Evolutionary conservation across 805 yeast genomes (phyloP), one percentile per base, ranked within the genome.

Genomic region (baker's yeast (Saccharomyces cerevisiae)): DNA sequence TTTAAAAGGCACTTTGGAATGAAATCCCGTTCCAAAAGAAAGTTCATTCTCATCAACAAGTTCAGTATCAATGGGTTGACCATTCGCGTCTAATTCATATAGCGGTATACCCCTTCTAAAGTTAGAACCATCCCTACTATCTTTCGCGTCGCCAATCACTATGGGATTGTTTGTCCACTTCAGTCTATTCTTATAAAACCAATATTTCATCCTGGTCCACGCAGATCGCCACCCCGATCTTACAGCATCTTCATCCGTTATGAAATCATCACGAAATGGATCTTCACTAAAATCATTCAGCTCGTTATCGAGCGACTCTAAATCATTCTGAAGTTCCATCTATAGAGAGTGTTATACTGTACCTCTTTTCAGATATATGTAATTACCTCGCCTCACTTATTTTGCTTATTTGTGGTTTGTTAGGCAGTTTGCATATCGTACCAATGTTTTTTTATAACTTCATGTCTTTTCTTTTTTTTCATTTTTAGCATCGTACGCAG

Each of bases 11-110:
- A 52, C 14, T 32, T 29, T 14, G 11, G 48, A 27, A 29, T 28
- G n/a, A 46, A n/a, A 21, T 29, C 36, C 11, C 47, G 51, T 30
- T 31, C 21, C 54, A 8, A 49, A 26, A 24, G 36, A 47, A 31
- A 27, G 36, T 2, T 22, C 50, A 46, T 41, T 22, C 11, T 31
- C 41, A 49, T 52, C 49, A n/a, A 46, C 55, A 26, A 43, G 21
- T 29, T 46, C 48, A 21, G 31, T 41, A 22, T 36, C 36, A 17
- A 47, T 32, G 14, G 50, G 51, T 31, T 55, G 52, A 1, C 64
- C 64, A 30, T 57, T 51, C 2, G 50, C 30, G 50, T 62, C 59
- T 41, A 64, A 41, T 17, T 63, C 63, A 32, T 63, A 63, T 30
- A 63, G 49, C 6, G 64, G 66, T 3, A 63, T 60, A 17, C 66